phyloP scores from a whole-genome alignment of 306 rosid species.

The Prunus kanzakura region DNA sequence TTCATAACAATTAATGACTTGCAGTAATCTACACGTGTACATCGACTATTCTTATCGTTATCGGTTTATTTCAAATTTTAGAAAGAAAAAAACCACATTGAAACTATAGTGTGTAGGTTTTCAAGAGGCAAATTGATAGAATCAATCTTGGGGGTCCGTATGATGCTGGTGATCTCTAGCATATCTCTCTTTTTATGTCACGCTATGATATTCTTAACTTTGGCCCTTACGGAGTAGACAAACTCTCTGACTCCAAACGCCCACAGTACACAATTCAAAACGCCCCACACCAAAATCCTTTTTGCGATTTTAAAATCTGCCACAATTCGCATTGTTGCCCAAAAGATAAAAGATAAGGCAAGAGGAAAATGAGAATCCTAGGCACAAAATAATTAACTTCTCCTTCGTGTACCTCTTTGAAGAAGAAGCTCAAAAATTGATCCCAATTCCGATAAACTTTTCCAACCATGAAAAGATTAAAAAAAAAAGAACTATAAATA shows the following conservation, averaged over 20 bases:
- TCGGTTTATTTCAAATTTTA: too few relatives aligned
- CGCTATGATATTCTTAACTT: not conserved
- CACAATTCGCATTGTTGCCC: not conserved
- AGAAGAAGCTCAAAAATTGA: too few relatives aligned
- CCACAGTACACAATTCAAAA: not conserved
- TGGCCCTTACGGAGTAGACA: constrained; percentile 12
- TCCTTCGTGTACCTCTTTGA: not conserved
- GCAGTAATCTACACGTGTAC: too few relatives aligned
- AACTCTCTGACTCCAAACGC: constrained; percentile 9
- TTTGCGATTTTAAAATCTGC: not conserved
- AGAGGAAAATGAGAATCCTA: constrained; percentile 21
- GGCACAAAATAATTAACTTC: constrained; percentile 8
- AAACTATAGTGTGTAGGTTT: not conserved
- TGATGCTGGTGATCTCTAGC: constrained; percentile 12
- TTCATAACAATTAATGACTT: too few relatives aligned
- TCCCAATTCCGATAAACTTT: too few relatives aligned
- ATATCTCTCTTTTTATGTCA: constrained; percentile 2
- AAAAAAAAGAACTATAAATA: too few relatives aligned
- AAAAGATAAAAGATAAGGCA: not conserved
- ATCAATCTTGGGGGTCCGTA: constrained; percentile 6
- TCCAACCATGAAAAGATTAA: too few relatives aligned
- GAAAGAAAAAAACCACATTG: not conserved
- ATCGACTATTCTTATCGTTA: too few relatives aligned
- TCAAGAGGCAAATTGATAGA: not conserved
- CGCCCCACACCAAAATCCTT: not conserved